A percentile compares a stretch with the other conserved stretches of the same genome.
Evolutionary conservation across 257 asterid species (phyloP).

Genomic region (Ehretia macrophylla): DNA sequence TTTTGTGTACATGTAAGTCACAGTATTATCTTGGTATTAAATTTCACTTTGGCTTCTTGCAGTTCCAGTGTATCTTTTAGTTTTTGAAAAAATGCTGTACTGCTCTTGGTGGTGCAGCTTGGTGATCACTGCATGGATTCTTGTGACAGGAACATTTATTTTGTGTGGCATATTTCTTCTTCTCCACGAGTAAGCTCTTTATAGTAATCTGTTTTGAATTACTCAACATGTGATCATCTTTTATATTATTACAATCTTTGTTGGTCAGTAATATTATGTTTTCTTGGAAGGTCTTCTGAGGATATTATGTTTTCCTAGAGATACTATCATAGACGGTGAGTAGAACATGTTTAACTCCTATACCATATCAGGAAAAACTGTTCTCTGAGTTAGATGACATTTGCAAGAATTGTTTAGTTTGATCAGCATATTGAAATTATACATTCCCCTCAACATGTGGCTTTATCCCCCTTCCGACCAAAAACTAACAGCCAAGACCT

Average conservation of each 20-base stretch:
- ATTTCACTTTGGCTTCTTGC: conserved; percentile 1
- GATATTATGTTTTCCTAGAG: too few species aligned
- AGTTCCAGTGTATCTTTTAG: not conserved
- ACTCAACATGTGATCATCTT: not conserved
- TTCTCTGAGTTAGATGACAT: too few species aligned
- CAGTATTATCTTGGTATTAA: not conserved
- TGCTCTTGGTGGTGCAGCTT: conserved; percentile 50
- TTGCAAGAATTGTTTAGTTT: too few species aligned
- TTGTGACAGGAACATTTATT: conserved; percentile 76
- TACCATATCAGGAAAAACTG: too few species aligned
- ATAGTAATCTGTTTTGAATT: too few species aligned
- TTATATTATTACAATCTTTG: not conserved
- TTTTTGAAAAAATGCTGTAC: conserved; percentile 1
- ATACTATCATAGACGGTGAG: too few species aligned
- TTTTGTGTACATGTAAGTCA: conserved; percentile 75
- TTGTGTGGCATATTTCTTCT: conserved; percentile 82
- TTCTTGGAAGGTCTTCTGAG: too few species aligned
- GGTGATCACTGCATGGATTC: conserved; percentile 85
- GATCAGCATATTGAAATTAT: too few species aligned
- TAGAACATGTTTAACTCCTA: too few species aligned
- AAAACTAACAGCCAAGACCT: too few species aligned
- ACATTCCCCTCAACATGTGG: too few species aligned
- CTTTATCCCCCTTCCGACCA: too few species aligned
- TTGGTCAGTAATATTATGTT: not conserved
- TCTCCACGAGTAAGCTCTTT: conserved; percentile 79